Percentiles rank a stretch among this genome's conserved stretches.
These are phyloP conservation scores for Rutidosis leptorrhynchoides DNA, from an alignment of 129 eudicot genomes.

Conservation along the genomic window DNA sequence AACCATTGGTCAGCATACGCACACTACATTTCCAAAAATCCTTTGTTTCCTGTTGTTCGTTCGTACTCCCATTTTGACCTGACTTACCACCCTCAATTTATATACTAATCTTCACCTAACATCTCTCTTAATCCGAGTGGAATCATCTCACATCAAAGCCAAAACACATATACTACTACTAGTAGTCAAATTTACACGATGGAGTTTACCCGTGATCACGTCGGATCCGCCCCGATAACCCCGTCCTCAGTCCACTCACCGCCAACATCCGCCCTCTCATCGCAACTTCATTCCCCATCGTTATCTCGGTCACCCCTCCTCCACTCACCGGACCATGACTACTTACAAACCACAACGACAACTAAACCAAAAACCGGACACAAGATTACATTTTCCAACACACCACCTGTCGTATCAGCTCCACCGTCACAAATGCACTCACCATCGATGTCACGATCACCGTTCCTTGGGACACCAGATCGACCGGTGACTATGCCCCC, in stretches of 20 bases:
- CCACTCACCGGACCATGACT: slow-evolving; percentile 31
- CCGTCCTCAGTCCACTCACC: slow-evolving; percentile 21
- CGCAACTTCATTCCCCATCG: slow-evolving; percentile 33
- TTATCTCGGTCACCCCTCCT: slow-evolving; percentile 32
- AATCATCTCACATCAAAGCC: slow-evolving; percentile 14
- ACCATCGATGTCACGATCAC: slow-evolving; percentile 41
- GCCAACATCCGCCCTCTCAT: slow-evolving; percentile 22
- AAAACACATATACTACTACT: slow-evolving; percentile 24
- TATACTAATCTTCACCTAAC: neutral
- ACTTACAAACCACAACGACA: slow-evolving; percentile 4
- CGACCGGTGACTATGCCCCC: slow-evolving; percentile 40
- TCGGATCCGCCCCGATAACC: slow-evolving; percentile 21
- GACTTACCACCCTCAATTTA: slow-evolving; percentile 8
- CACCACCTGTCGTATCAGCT: slow-evolving; percentile 34
- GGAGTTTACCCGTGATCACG: slow-evolving; percentile 20
- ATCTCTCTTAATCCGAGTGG: neutral
- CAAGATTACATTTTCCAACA: slow-evolving; percentile 24
- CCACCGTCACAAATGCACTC: slow-evolving; percentile 51
- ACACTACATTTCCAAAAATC: slow-evolving; percentile 11
- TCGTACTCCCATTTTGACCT: slow-evolving; percentile 21
- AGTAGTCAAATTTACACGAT: slow-evolving; percentile 28
- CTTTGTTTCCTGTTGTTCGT: neutral
- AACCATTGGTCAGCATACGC: slow-evolving; percentile 28
- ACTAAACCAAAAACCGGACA: slow-evolving; percentile 25
- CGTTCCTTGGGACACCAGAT: slow-evolving; percentile 36